Percentiles rank a stretch among this genome's conserved stretches.
Evolutionary conservation across 83 land plant species (phyloP).

Genomic region (Thuja plicata): DNA sequence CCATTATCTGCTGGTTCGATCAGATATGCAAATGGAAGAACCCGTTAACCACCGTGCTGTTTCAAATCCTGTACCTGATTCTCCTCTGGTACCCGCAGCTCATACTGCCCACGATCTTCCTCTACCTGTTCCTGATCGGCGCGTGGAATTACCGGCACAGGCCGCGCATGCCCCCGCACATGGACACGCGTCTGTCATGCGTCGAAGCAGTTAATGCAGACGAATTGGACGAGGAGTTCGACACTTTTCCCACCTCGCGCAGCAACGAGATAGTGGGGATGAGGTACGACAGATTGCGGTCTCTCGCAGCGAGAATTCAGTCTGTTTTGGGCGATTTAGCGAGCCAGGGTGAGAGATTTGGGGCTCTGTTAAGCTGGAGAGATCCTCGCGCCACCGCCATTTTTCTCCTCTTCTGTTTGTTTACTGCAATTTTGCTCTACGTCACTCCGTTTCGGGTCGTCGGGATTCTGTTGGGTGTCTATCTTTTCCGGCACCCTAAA

Average conservation of each 20-base stretch:
- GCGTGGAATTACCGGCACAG: constrained; percentile 20
- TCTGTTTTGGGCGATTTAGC: constrained; percentile 30
- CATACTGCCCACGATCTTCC: constrained; percentile 28
- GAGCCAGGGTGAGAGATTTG: constrained; percentile 24
- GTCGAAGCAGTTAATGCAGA: constrained; percentile 22
- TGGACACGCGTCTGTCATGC: constrained; percentile 21
- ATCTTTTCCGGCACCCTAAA: constrained; percentile 19
- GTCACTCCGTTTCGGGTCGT: constrained; percentile 11
- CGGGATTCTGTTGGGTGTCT: constrained; percentile 2
- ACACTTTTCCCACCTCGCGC: constrained; percentile 23
- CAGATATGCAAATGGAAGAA: constrained; percentile 20
- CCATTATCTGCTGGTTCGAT: constrained; percentile 17
- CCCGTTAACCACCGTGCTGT: constrained; percentile 21
- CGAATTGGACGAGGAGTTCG: constrained; percentile 39
- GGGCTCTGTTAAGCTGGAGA: constrained; percentile 31
- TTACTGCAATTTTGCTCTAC: constrained; percentile 5
- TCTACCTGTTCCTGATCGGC: constrained; percentile 34
- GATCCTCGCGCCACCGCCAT: constrained; percentile 29
- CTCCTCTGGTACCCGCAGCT: constrained; percentile 29
- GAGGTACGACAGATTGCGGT: constrained; percentile 27
- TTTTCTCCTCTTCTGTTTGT: constrained; percentile 14
- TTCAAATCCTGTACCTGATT: constrained; percentile 20
- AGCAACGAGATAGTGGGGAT: constrained; percentile 12
- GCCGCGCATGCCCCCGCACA: constrained; percentile 23
- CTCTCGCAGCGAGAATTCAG: constrained; percentile 23